These are phyloP conservation scores for Kuraishia borneana DNA, from an alignment of 805 yeast species.

Conservation along the genomic window DNA sequence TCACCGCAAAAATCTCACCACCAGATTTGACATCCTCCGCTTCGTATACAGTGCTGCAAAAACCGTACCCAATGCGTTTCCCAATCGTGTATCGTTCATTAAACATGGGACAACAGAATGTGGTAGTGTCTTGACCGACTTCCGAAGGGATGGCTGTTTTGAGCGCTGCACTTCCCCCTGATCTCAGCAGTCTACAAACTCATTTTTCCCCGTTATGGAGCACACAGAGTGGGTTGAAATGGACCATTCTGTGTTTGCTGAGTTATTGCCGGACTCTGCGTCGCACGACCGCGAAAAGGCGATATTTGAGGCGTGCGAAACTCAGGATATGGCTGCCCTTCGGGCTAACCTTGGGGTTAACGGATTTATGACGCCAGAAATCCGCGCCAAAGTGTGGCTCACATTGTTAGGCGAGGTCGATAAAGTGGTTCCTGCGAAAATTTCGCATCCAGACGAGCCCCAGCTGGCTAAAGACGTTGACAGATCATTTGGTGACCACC, in stretches of 20 bases:
- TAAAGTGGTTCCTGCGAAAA: no score
- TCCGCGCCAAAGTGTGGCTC: constrained; percentile 42
- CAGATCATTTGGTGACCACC: constrained; percentile 47
- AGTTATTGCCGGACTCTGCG: no score
- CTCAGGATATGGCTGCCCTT: no score
- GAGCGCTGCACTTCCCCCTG: no score
- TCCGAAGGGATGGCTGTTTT: no score
- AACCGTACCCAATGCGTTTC: constrained; percentile 26
- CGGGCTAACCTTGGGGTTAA: no score
- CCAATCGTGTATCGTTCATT: constrained; percentile 7
- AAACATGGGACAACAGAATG: no score
- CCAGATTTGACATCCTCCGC: constrained; percentile 8
- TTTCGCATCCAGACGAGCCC: constrained; percentile 67
- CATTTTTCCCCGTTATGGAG: no score
- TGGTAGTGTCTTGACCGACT: no score
- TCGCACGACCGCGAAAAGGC: no score
- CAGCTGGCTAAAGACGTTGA: constrained; percentile 75
- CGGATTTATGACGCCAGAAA: constrained; percentile 31
- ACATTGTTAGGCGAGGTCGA: constrained; percentile 28
- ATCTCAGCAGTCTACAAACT: no score
- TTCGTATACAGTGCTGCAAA: constrained; percentile 28
- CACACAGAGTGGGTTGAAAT: constrained; percentile 49
- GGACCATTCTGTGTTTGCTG: constrained; percentile 36
- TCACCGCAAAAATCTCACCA: constrained; percentile 26
- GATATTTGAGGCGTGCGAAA: no score